Conservation (phyloP, 495 filamentous ascomycete genomes). For the Friedmanniomyces endolithicus region DNA sequence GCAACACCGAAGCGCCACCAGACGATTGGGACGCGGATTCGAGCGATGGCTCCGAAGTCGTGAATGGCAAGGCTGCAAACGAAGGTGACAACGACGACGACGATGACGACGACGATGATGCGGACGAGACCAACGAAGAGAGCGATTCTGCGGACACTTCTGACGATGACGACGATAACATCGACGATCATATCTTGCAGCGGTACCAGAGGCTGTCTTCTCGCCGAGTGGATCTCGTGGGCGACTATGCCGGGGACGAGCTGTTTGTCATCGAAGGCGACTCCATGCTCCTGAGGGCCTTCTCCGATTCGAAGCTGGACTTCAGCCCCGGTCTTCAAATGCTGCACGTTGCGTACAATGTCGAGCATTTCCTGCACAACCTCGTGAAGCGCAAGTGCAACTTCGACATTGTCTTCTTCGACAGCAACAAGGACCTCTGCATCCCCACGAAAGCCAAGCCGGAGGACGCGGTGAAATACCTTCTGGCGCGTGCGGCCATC, state of each 20-base stretch:
- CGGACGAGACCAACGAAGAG: neutral
- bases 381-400: slow-evolving; percentile 50
- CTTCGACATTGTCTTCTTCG: slow-evolving; percentile 60
- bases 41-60: neutral
- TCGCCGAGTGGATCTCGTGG: slow-evolving; percentile 45
- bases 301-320: slow-evolving; percentile 48
- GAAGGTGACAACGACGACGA: no score
- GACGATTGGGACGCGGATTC: slow-evolving; percentile 8
- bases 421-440: slow-evolving; percentile 36
- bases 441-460: slow-evolving; percentile 27
- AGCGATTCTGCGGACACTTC: neutral
- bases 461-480: slow-evolving; percentile 36
- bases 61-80: neutral
- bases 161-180: slow-evolving; percentile 4
- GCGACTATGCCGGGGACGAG: slow-evolving; percentile 63
- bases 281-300: slow-evolving; percentile 50
- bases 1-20: neutral
- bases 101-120: slow-evolving; percentile 2
- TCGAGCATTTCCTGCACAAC: slow-evolving; percentile 50
- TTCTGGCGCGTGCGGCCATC: slow-evolving; percentile 48
- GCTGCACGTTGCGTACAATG: slow-evolving; percentile 54
- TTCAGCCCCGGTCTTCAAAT: slow-evolving; percentile 56
- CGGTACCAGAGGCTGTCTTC: slow-evolving; percentile 24
- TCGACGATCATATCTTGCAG: neutral
- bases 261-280: slow-evolving; percentile 65